phyloP scores from a whole-genome alignment of 2,329 filamentous ascomycete genomes.

The Cladorrhinum sp. region DNA sequence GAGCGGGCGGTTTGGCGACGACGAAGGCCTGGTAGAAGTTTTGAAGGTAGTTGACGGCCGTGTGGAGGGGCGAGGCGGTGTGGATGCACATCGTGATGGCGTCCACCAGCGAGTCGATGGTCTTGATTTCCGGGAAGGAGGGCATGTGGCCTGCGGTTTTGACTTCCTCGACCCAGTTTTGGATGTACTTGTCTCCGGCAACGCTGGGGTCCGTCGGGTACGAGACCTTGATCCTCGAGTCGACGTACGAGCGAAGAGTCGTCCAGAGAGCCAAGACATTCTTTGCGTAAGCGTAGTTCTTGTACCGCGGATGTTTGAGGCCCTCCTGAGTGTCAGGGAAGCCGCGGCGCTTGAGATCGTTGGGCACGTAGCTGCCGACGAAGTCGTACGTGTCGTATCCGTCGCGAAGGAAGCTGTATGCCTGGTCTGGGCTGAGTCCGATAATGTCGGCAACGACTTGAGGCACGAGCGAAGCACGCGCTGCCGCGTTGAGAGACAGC shows the following conservation, averaged over 20 bases:
- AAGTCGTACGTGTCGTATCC: slow-evolving; percentile 46
- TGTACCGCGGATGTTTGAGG: slow-evolving; percentile 37
- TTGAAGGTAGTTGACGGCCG: slow-evolving; percentile 50
- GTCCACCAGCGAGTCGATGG: slow-evolving; percentile 41
- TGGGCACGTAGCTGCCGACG: slow-evolving; percentile 43
- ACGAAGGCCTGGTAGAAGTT: slow-evolving; percentile 50
- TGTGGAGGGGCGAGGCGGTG: slow-evolving; percentile 49
- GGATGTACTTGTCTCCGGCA: slow-evolving; percentile 33
- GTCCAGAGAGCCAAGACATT: slow-evolving; percentile 46
- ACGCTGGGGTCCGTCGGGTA: slow-evolving; percentile 35
- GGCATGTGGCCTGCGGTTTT: slow-evolving; percentile 38
- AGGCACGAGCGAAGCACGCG: slow-evolving; percentile 43
- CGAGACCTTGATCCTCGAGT: slow-evolving; percentile 35
- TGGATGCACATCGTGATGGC: slow-evolving; percentile 52
- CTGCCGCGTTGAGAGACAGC: slow-evolving; percentile 46
- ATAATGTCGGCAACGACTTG: slow-evolving; percentile 42
- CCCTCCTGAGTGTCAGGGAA: slow-evolving; percentile 37
- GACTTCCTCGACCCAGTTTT: slow-evolving; percentile 42
- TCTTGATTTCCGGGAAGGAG: slow-evolving; percentile 42
- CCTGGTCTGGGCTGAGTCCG: slow-evolving; percentile 38
- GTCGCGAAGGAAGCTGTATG: slow-evolving; percentile 37
- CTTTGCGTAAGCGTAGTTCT: slow-evolving; percentile 48
- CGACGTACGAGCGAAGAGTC: slow-evolving; percentile 41
- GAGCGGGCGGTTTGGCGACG: slow-evolving; percentile 40
- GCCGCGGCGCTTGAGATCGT: slow-evolving; percentile 42